Percentiles rank a stretch among this genome's conserved stretches.
These are phyloP conservation scores for Coprinopsis strossmayeri DNA, from an alignment of 768 basidiomycete genomes.

Conservation along the genomic window DNA sequence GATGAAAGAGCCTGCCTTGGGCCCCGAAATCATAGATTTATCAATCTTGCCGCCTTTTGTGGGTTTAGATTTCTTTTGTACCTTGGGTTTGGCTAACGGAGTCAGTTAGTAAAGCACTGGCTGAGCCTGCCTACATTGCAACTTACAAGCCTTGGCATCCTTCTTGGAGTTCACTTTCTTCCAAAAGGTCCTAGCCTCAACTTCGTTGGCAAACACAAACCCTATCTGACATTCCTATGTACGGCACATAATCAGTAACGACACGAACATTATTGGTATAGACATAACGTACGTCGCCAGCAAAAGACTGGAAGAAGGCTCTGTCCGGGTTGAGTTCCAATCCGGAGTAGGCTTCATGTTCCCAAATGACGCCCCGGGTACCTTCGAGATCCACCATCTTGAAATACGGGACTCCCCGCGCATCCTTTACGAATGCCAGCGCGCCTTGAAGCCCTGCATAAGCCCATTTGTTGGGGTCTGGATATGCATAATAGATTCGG, in stretches of 20 bases:
- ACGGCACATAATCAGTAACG: slow-evolving; percentile 8
- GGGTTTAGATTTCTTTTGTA: slow-evolving; percentile 49
- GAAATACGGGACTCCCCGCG: slow-evolving; percentile 52
- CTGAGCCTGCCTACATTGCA: background rate
- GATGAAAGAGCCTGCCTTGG: slow-evolving; percentile 70
- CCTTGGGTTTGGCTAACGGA: slow-evolving; percentile 36
- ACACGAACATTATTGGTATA: background rate
- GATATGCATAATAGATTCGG: slow-evolving; percentile 87
- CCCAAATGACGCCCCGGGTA: slow-evolving; percentile 86
- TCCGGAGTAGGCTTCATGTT: slow-evolving; percentile 82
- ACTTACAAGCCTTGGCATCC: slow-evolving; percentile 46
- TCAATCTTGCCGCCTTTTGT: slow-evolving; percentile 75
- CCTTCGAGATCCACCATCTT: slow-evolving; percentile 81
- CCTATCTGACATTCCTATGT: slow-evolving; percentile 86
- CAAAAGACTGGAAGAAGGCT: slow-evolving; percentile 88
- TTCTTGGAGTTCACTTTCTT: slow-evolving; percentile 79
- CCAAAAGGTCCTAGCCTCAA: slow-evolving; percentile 76
- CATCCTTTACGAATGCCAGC: slow-evolving; percentile 65
- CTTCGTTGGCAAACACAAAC: slow-evolving; percentile 82
- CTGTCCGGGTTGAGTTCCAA: slow-evolving; percentile 81
- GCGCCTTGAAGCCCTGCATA: slow-evolving; percentile 88
- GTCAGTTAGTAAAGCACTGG: slow-evolving; percentile 1
- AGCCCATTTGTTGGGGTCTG: slow-evolving; percentile 69
- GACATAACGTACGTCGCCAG: slow-evolving; percentile 73
- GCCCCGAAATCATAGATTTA: slow-evolving; percentile 88